A percentile compares a stretch with the other conserved stretches of the same genome.
phyloP scores from a whole-genome alignment of 805 yeast genomes.

The Isabelozyma gotoi region DNA sequence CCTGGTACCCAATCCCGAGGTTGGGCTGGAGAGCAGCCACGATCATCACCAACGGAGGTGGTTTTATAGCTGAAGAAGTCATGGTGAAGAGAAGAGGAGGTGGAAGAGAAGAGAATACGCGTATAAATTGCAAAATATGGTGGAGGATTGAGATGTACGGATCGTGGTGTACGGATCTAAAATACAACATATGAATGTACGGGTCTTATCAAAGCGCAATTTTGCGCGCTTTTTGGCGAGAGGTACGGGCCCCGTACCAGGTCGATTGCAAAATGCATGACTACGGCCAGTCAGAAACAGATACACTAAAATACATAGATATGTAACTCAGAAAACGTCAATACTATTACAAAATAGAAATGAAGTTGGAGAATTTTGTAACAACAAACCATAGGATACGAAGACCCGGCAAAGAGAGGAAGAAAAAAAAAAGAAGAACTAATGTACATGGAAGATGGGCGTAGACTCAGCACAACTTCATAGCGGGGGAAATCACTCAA shows the following conservation, averaged over 20 bases:
- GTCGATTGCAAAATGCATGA: background rate
- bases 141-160: background rate
- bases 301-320: background rate
- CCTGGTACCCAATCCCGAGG: conserved; percentile 81
- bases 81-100: conserved; percentile 2
- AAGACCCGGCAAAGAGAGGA: background rate
- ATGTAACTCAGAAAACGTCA: background rate
- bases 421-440: conserved; percentile 4
- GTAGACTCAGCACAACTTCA: too few relatives aligned
- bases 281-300: background rate
- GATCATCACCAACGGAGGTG: conserved; percentile 45
- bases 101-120: background rate
- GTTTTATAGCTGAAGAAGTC: conserved; percentile 2
- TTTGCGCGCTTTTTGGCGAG: background rate
- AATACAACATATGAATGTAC: background rate
- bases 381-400: background rate
- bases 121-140: too few relatives aligned
- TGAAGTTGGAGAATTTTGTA: background rate
- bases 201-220: too few relatives aligned
- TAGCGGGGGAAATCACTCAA: background rate
- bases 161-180: background rate
- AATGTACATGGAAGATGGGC: too few relatives aligned
- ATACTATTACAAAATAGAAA: background rate
- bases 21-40: conserved; percentile 85
- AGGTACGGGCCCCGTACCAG: background rate